Conservation (phyloP, 1,139 yeast species). For the Zygoascus sp. region DNA sequence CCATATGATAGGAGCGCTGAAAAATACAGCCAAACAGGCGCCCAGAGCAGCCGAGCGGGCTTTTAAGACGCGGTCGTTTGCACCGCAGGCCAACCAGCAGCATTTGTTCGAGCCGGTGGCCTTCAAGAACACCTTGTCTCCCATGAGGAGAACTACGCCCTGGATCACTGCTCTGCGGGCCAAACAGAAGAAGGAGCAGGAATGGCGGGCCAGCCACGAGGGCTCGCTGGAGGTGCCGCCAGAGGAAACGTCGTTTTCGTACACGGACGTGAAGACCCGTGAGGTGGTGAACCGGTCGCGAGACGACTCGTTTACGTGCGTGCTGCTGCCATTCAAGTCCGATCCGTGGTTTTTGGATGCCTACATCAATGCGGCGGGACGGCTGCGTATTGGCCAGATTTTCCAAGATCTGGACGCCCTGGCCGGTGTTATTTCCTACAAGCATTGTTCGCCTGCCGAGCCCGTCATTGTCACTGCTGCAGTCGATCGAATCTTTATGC, state of each 20-base stretch:
- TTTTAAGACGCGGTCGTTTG: background rate
- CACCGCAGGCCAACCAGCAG: slow-evolving; percentile 14
- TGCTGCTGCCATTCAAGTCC: slow-evolving; percentile 75
- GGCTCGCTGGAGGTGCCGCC: slow-evolving; percentile 55
- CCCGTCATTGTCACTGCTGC: slow-evolving; percentile 94
- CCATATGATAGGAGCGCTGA: background rate
- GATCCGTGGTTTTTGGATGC: slow-evolving; percentile 81
- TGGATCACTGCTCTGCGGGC: slow-evolving; percentile 85
- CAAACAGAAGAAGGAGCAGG: slow-evolving; percentile 61
- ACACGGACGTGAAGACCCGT: slow-evolving; percentile 46
- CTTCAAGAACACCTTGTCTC: slow-evolving; percentile 31
- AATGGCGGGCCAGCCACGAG: slow-evolving; percentile 41
- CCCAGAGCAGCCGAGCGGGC: background rate
- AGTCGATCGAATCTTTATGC: slow-evolving; percentile 86
- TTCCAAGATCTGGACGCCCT: slow-evolving; percentile 88
- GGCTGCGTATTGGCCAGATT: slow-evolving; percentile 84
- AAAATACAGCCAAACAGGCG: slow-evolving; percentile 1
- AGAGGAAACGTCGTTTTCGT: slow-evolving; percentile 65
- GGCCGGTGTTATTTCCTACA: slow-evolving; percentile 82
- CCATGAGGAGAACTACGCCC: slow-evolving; percentile 46
- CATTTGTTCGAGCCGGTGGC: slow-evolving; percentile 36
- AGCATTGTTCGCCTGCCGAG: slow-evolving; percentile 85
- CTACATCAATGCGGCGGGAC: slow-evolving; percentile 82
- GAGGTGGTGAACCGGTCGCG: slow-evolving; percentile 69
- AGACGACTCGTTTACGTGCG: slow-evolving; percentile 68